A percentile compares a stretch with the other conserved stretches of the same genome.
phyloP scores from a whole-genome alignment of 805 yeast species.

The Lachancea lanzarotensis region DNA sequence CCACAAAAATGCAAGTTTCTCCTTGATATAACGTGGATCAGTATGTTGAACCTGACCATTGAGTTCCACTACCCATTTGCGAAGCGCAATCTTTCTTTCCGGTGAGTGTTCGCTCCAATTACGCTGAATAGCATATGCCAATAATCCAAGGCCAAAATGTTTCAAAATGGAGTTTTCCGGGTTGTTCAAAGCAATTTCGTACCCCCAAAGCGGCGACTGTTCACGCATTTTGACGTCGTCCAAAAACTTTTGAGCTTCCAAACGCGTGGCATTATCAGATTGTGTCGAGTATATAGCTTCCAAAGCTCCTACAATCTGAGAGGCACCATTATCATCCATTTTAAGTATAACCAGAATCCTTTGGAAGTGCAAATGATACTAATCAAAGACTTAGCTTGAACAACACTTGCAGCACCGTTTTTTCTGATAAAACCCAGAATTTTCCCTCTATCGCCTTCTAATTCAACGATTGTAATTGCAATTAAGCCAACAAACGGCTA shows the following conservation, averaged over 20 bases:
- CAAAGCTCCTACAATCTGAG: conserved; percentile 71
- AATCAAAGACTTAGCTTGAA: background rate
- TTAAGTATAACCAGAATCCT: background rate
- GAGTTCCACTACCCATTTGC: conserved; percentile 81
- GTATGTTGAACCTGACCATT: conserved; percentile 48
- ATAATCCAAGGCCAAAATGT: conserved; percentile 80
- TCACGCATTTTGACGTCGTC: conserved; percentile 70
- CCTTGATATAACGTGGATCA: conserved; percentile 88
- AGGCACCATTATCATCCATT: conserved; percentile 64
- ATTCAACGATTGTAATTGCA: conserved; percentile 2
- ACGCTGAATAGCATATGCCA: conserved; percentile 62
- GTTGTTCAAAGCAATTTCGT: conserved; percentile 64
- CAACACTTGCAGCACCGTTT: background rate
- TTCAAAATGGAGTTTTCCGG: conserved; percentile 64
- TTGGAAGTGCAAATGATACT: background rate
- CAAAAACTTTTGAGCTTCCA: conserved; percentile 57
- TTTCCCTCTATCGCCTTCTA: background rate
- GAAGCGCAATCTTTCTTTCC: conserved; percentile 57
- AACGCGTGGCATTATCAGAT: conserved; percentile 51
- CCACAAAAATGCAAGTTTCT: conserved; percentile 86
- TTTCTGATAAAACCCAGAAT: background rate
- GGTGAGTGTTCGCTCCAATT: conserved; percentile 50
- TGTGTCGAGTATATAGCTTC: conserved; percentile 64
- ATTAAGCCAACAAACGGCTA: conserved; percentile 4
- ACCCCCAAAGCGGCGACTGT: conserved; percentile 91